phyloP scores from a whole-genome alignment of 1,284 basidiomycete genomes.

The Termitomyces sp. region DNA sequence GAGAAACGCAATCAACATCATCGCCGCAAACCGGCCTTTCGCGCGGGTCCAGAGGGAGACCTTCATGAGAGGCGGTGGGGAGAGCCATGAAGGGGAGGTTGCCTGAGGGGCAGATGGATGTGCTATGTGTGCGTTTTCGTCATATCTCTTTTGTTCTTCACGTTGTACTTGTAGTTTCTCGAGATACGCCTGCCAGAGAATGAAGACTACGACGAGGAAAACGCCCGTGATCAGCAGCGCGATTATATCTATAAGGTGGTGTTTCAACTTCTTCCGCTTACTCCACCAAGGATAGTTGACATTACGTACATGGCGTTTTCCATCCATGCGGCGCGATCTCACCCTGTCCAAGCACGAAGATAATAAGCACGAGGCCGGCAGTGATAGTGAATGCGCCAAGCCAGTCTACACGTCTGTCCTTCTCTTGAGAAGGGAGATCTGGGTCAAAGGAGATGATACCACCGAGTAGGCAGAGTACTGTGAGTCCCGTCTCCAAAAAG shows the following conservation, averaged over 20 bases:
- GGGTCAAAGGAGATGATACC: slow-evolving; percentile 52
- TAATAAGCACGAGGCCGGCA: slow-evolving; percentile 68
- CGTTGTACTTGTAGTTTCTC: slow-evolving; percentile 31
- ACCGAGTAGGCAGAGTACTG: slow-evolving; percentile 41
- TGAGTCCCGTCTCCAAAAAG: slow-evolving; percentile 47
- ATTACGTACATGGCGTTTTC: slow-evolving; percentile 63
- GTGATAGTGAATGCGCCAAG: slow-evolving; percentile 75
- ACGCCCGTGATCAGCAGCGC: slow-evolving; percentile 62
- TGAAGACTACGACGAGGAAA: slow-evolving; percentile 52
- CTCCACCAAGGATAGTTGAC: background rate
- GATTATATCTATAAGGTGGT: slow-evolving; percentile 43
- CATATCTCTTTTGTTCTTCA: background rate
- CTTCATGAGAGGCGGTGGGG: slow-evolving; percentile 67
- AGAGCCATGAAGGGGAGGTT: slow-evolving; percentile 29
- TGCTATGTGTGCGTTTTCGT: background rate
- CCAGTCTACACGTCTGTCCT: slow-evolving; percentile 74
- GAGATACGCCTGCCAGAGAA: slow-evolving; percentile 67
- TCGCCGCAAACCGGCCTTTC: slow-evolving; percentile 59
- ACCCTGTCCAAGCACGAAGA: slow-evolving; percentile 78
- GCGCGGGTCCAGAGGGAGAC: slow-evolving; percentile 65
- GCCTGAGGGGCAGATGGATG: slow-evolving; percentile 7
- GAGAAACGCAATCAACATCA: slow-evolving; percentile 65
- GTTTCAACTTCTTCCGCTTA: background rate
- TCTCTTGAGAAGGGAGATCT: slow-evolving; percentile 40
- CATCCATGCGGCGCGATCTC: slow-evolving; percentile 67